Percentiles rank a stretch among this genome's conserved stretches.
Evolutionary conservation across 441 rosid genomes (phyloP).

Genomic region (Syzygium malaccense): DNA sequence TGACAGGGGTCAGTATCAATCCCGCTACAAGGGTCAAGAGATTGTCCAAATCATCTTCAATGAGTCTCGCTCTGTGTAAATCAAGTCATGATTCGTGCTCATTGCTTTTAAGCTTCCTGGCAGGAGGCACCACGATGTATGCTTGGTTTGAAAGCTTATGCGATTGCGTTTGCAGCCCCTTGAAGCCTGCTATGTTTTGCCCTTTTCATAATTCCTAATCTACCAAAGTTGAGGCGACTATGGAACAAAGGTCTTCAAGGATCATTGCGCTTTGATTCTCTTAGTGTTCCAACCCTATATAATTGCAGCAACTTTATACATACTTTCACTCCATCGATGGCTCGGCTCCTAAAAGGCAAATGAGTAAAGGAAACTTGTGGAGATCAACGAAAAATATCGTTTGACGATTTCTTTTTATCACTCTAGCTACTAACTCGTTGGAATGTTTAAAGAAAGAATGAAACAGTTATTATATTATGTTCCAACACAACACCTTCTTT

Average conservation of each 20-base stretch:
- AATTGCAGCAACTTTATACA: neutral
- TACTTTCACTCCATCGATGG: neutral
- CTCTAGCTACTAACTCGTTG: too few relatives aligned
- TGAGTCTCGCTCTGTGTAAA: neutral
- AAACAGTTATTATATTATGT: neutral
- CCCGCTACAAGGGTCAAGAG: neutral
- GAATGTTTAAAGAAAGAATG: neutral
- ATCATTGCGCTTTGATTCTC: too few relatives aligned
- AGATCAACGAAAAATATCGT: neutral
- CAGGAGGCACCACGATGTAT: neutral
- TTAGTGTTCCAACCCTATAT: neutral
- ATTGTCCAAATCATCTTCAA: neutral
- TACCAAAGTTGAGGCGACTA: neutral
- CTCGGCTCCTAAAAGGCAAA: neutral
- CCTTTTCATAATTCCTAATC: neutral
- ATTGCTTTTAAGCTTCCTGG: neutral
- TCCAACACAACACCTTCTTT: neutral
- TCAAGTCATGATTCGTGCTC: neutral
- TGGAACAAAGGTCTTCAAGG: neutral
- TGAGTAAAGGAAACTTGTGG: neutral
- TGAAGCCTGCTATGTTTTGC: too few relatives aligned
- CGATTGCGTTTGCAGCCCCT: too few relatives aligned
- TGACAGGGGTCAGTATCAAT: neutral
- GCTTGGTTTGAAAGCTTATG: too few relatives aligned
- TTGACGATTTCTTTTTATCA: too few relatives aligned